Percentiles rank a stretch among this genome's conserved stretches.
These are phyloP conservation scores for Teratosphaeria nubilosa DNA, from an alignment of 2,329 filamentous ascomycete species.

Conservation along the genomic window DNA sequence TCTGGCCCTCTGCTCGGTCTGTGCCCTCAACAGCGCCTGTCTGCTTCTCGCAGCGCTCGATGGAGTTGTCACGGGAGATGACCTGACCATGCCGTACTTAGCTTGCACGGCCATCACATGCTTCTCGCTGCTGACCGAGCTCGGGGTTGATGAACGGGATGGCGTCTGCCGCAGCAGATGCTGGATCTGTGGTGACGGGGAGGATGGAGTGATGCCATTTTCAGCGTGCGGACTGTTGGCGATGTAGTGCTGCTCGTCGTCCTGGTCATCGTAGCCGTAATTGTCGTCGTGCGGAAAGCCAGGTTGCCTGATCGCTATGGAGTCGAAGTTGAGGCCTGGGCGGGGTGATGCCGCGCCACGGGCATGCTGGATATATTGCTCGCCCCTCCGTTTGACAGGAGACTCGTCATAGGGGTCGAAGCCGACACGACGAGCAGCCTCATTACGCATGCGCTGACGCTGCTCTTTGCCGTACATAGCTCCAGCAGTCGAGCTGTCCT, in stretches of 20 bases:
- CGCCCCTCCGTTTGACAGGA: slow-evolving; percentile 54
- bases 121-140: slow-evolving; percentile 7
- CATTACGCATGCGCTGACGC: slow-evolving; percentile 48
- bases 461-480: slow-evolving; percentile 48
- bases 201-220: background rate
- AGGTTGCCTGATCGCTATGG: background rate
- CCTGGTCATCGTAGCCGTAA: slow-evolving; percentile 10
- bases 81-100: slow-evolving; percentile 5
- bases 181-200: slow-evolving; percentile 8
- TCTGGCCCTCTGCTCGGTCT: slow-evolving; percentile 42
- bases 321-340: slow-evolving; percentile 1
- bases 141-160: slow-evolving; percentile 13
- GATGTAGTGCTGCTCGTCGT: background rate
- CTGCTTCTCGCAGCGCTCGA: slow-evolving; percentile 9
- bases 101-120: slow-evolving; percentile 7
- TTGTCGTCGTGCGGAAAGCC: slow-evolving; percentile 9
- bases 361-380: slow-evolving; percentile 45
- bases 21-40: slow-evolving; percentile 14
- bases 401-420: slow-evolving; percentile 66
- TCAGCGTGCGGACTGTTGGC: slow-evolving; percentile 1
- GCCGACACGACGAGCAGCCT: slow-evolving; percentile 53
- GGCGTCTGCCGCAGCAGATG: slow-evolving; percentile 14
- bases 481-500: slow-evolving; percentile 56
- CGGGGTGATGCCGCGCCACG: slow-evolving; percentile 6
- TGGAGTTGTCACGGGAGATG: slow-evolving; percentile 6